Evolutionary conservation across 257 asterid species (phyloP).

Genomic region (Solanum paucissectum): DNA sequence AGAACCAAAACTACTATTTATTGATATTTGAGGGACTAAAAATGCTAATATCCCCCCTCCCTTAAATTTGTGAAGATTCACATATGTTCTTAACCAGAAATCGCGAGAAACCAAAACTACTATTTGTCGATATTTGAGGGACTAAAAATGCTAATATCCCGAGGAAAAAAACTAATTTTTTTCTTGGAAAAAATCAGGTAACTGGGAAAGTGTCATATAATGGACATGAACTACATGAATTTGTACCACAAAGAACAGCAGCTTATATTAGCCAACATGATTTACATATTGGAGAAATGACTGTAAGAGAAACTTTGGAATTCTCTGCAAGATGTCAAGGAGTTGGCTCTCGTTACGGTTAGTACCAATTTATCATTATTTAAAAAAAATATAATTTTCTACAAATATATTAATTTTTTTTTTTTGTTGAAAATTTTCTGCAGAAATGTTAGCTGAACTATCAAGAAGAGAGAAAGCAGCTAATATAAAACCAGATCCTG

Average conservation of each 20-base stretch:
- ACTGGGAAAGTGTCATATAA: slow-evolving; percentile 54
- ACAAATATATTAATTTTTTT: too few species aligned
- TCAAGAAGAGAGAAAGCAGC: slow-evolving; percentile 48
- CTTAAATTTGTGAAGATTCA: background rate
- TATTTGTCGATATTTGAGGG: background rate
- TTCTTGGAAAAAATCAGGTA: slow-evolving; percentile 9
- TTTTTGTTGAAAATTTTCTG: background rate
- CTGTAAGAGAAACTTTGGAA: slow-evolving; percentile 63
- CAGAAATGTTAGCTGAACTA: slow-evolving; percentile 70
- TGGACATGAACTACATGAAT: slow-evolving; percentile 52
- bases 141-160: background rate
- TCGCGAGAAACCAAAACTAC: background rate
- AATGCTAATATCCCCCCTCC: too few species aligned
- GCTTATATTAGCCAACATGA: slow-evolving; percentile 67
- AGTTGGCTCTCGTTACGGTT: slow-evolving; percentile 65
- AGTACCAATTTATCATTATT: background rate
- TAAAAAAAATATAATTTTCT: background rate
- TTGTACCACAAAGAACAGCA: slow-evolving; percentile 51
- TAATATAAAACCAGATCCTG: slow-evolving; percentile 39
- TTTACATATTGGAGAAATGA: slow-evolving; percentile 62
- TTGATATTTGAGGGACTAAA: background rate
- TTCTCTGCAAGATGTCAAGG: slow-evolving; percentile 75
- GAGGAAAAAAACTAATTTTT: background rate
- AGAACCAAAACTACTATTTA: background rate
- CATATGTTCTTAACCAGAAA: background rate